Evolutionary conservation across 768 basidiomycete species (phyloP), one percentile per base, ranked within the genome.

Genomic region (Lanmaoa pseudosensibilis): DNA sequence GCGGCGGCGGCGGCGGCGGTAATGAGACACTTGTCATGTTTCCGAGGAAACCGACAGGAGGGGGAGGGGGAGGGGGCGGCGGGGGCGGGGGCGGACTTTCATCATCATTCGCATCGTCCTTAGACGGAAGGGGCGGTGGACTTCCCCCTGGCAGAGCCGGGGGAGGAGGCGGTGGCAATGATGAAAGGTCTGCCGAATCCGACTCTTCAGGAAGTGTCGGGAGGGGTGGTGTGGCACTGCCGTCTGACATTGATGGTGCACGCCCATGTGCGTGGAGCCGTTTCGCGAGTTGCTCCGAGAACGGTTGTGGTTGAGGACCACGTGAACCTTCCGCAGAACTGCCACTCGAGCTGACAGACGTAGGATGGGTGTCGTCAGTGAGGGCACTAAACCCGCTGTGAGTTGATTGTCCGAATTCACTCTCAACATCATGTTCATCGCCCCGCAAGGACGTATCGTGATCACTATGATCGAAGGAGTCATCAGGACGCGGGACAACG

Each of bases 281-380:
- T 64, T 81, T 81, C 41, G 75, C 78, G 44, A 90, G 76, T 68
- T 86, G 81, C 51, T 90, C 88, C 25, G 83, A 79, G 48, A 87
- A 77, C 2, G 83, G 77, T 21, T 77, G 82, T 38, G 78, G 73
- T 34, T 74, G 74, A 51, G 72, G 63, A 21, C 51, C 55, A 53
- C 67, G 66, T 23, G 72, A 73, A 44, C 65, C 56, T 47, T 70
- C 73, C 25, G 80, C 76, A 19, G 73, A 62, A 27, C 76, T 80
- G 15, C 65, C 67, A 32, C 74, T 73, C 39, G 83, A 83, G 57
- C 77, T 77, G 43, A 82, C 72, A 40, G 86, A 86, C 9, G 85
- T 85, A n/a, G 78, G 66, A 39, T 75, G 68, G 3, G 83, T 84
- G 36, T 82, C 81, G 52, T 83, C 81, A 4, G 83, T 84, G 5